Conservation (phyloP, 306 rosid genomes). For the Trifolium fragiferum region DNA sequence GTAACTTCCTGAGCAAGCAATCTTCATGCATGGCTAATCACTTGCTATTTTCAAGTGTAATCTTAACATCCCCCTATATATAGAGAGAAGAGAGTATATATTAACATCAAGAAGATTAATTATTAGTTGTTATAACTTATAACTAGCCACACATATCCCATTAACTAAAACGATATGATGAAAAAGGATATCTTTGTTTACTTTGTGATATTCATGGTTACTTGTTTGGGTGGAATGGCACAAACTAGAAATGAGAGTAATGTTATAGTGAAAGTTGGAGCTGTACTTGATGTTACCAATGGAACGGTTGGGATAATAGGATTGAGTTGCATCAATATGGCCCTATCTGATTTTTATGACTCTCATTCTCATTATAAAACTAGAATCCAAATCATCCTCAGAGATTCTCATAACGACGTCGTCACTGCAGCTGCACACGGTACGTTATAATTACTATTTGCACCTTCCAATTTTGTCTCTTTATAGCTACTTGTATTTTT, state of each 20-base stretch:
- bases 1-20: no score
- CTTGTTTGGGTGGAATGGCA: not conserved
- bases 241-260: not conserved
- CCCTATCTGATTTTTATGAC: conserved; percentile 42
- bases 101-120: no score
- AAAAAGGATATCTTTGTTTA: no score
- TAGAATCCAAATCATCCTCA: conserved; percentile 22
- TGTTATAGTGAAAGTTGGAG: conserved; percentile 46
- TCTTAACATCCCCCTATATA: no score
- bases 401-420: conserved; percentile 32
- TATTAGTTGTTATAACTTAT: no score
- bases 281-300: conserved; percentile 38
- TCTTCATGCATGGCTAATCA: no score
- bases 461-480: not conserved
- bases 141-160: no score
- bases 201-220: not conserved
- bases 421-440: conserved; percentile 48
- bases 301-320: conserved; percentile 37
- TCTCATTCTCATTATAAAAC: conserved; percentile 41
- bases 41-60: no score
- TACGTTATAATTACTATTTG: not conserved
- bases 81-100: no score
- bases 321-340: conserved; percentile 47
- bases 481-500: no score
- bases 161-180: no score